phyloP scores from a whole-genome alignment of 129 eudicot species.

The Pittosporum tobira region DNA sequence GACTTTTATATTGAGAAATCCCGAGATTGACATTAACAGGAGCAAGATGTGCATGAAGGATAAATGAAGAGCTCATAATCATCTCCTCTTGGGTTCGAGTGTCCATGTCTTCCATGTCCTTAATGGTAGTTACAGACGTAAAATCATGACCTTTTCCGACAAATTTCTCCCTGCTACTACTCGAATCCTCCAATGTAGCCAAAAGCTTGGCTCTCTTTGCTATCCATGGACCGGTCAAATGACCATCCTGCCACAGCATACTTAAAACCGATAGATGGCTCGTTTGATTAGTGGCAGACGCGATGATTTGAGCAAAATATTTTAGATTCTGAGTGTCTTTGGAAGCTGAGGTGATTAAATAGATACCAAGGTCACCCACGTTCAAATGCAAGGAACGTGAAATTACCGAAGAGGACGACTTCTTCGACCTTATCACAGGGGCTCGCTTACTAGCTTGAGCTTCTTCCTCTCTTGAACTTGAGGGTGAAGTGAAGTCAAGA shows the following conservation, averaged over 20 bases:
- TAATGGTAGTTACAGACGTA: constrained; percentile 57
- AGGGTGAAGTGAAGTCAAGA: constrained; percentile 48
- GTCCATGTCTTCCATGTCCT: constrained; percentile 43
- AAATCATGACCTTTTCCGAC: constrained; percentile 46
- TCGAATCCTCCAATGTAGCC: constrained; percentile 58
- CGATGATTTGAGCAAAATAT: constrained; percentile 35
- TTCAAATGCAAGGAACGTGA: constrained; percentile 47
- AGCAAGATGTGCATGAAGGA: constrained; percentile 44
- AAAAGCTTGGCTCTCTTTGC: constrained; percentile 57
- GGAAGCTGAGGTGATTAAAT: constrained; percentile 31
- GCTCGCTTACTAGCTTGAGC: constrained; percentile 17
- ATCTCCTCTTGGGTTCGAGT: constrained; percentile 47
- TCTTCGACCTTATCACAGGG: constrained; percentile 16
- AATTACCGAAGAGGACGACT: constrained; percentile 24
- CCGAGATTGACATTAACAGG: constrained; percentile 34
- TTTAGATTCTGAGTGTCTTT: constrained; percentile 15
- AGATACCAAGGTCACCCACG: constrained; percentile 40
- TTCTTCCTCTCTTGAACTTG: constrained; percentile 26
- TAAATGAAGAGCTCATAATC: constrained; percentile 46
- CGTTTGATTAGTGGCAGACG: constrained; percentile 30
- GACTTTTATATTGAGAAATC: constrained; percentile 31
- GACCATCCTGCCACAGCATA: constrained; percentile 64
- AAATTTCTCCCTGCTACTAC: constrained; percentile 27
- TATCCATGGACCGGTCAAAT: constrained; percentile 66
- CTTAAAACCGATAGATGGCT: constrained; percentile 41